A percentile compares a stretch with the other conserved stretches of the same genome.
phyloP scores from a whole-genome alignment of 257 asterid species.

The Plantago elongata region DNA sequence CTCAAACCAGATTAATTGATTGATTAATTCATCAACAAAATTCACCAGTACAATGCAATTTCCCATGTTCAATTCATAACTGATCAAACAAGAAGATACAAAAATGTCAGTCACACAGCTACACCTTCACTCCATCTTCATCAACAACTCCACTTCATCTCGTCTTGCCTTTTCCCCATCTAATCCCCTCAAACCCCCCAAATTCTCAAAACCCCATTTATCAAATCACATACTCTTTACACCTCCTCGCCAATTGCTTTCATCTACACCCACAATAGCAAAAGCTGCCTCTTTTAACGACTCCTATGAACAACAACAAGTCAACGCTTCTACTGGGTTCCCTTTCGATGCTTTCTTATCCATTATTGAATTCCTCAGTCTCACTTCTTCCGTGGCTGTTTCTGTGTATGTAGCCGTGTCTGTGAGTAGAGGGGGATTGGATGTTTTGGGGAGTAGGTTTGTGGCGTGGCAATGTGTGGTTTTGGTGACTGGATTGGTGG shows the following conservation, averaged over 20 bases:
- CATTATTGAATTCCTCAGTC: conserved; percentile 54
- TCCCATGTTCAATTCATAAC: too few relatives aligned
- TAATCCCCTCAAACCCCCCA: conserved; percentile 23
- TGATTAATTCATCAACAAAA: too few relatives aligned
- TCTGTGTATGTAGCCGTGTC: conserved; percentile 39
- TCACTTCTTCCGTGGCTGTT: conserved; percentile 51
- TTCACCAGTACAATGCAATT: too few relatives aligned
- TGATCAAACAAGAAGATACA: too few relatives aligned
- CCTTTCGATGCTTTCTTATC: conserved; percentile 56
- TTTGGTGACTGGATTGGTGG: conserved; percentile 45
- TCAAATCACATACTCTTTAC: conserved; percentile 11
- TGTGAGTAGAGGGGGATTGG: conserved; percentile 25
- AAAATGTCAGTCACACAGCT: too few relatives aligned
- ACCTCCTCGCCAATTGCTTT: conserved; percentile 15
- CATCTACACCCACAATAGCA: conserved; percentile 21
- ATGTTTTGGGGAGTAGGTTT: conserved; percentile 34
- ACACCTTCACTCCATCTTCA: too few relatives aligned
- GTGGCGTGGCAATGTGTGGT: conserved; percentile 67
- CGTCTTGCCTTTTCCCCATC: neutral
- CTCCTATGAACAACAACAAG: conserved; percentile 9
- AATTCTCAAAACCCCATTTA: conserved; percentile 28
- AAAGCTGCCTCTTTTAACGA: conserved; percentile 28
- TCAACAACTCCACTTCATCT: too few relatives aligned
- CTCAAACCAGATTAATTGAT: too few relatives aligned
- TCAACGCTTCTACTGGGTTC: conserved; percentile 14